Evolutionary conservation across 148 eudicot genomes (phyloP).

Genomic region (Heliamphora exappendiculata): DNA sequence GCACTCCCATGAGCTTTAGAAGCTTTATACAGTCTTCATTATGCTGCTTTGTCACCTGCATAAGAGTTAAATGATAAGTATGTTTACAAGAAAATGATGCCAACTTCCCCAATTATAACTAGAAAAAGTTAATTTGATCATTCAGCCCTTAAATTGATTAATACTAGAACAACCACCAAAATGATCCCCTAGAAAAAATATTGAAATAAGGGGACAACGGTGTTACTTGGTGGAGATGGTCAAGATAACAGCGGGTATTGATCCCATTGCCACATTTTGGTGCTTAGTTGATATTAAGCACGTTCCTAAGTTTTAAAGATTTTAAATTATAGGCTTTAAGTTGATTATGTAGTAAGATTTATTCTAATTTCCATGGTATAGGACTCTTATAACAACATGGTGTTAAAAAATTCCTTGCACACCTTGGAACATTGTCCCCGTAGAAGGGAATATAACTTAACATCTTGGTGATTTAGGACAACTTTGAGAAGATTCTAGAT

Average conservation of each 20-base stretch:
- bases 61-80: neutral
- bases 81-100: neutral
- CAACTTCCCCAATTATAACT: neutral
- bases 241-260: no score
- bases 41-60: slow-evolving; percentile 86
- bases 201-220: neutral
- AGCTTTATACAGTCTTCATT: slow-evolving; percentile 93
- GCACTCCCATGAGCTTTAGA: slow-evolving; percentile 90
- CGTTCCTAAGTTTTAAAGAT: no score
- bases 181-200: neutral
- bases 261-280: no score
- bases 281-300: neutral
- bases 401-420: no score
- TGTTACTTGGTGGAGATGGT: neutral
- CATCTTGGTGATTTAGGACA: no score
- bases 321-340: no score
- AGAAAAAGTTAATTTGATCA: neutral
- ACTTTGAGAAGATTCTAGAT: no score
- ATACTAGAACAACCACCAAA: neutral
- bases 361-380: no score
- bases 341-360: no score
- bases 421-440: no score
- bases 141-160: neutral
- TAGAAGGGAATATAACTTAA: no score
- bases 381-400: neutral